Evolutionary conservation across 2,329 filamentous ascomycete genomes (phyloP), one percentile per base, ranked within the genome.

Genomic region (Stemphylium beticola): DNA sequence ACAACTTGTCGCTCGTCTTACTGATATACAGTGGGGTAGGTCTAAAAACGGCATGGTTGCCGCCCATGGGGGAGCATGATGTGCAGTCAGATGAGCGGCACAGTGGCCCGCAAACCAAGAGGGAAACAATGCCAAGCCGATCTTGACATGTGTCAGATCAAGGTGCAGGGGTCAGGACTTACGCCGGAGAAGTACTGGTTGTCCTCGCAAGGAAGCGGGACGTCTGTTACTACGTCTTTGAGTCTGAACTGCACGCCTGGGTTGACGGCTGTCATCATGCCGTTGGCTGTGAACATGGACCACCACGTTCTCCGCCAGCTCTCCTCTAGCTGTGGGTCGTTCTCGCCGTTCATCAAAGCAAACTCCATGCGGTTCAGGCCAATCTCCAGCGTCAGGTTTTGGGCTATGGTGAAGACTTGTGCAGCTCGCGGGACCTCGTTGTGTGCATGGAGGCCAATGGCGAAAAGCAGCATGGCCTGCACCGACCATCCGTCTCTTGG

Each of bases 241-340:
- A 91, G 80, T n/a, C 83, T 75, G 72, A 91, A 90, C 50, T 85
- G 88, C 37, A 89, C 88, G 57, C 85, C 84, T 11, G 87, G 84
- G 62, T 90, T 90, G 62, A 96, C 87, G 3, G 90, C 91, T 4
- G 91, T 90, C 62, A 96, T 83, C 83, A 96, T 89, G 49, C 89
- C 91, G 71, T 96, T 92, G 12, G 91, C 84, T n/a, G 91, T 83
- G 69, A 88, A 93, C 34, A 91, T 67, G 65, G 85, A 92, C 93
- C 93, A 97, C 92, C 92, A 97, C 1, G 92, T 97, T 54, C 93
- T 83, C 15, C 92, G 85, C 85, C 91, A 89, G 71, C 88, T 91
- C 74, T 97, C 93, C 70, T 93, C 90, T 3, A 93, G 72, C 1
- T 92, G 80, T 0, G 85, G 81, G 55, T 89, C 85, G 4, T 85